These are phyloP conservation scores for Fusarium acutatum DNA, from an alignment of 2,329 filamentous ascomycete genomes.

Conservation along the genomic window DNA sequence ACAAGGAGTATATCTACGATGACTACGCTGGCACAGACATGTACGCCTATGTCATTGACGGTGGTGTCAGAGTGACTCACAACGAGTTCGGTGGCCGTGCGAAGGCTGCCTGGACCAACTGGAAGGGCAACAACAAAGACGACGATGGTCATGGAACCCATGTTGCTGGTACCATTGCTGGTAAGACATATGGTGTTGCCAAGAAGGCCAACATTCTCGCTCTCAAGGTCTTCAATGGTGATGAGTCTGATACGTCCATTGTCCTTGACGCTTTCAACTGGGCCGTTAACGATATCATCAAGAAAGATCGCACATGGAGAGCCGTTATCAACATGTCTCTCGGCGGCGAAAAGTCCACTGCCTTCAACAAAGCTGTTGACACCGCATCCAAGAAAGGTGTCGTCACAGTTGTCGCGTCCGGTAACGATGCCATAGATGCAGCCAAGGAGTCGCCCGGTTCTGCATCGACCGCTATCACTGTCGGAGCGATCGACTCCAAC, in stretches of 20 bases:
- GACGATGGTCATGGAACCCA: conserved; percentile 29
- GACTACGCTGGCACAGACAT: conserved; percentile 9
- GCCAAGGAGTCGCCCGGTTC: conserved; percentile 34
- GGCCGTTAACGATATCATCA: conserved; percentile 47
- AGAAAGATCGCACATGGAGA: conserved; percentile 37
- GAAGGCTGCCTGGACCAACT: conserved; percentile 11
- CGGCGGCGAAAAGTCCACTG: conserved; percentile 18
- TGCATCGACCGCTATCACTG: conserved; percentile 37
- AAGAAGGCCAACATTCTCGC: conserved; percentile 53
- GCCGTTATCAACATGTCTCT: conserved; percentile 59
- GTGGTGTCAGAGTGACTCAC: conserved; percentile 6
- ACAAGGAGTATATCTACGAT: conserved; percentile 21
- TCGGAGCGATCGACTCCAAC: conserved; percentile 43
- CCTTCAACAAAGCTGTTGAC: conserved; percentile 30
- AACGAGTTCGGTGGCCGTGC: conserved; percentile 23
- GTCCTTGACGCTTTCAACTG: conserved; percentile 47
- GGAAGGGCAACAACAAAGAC: not conserved
- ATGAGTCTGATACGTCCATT: conserved; percentile 25
- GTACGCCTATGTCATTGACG: conserved; percentile 29
- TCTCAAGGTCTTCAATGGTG: conserved; percentile 52
- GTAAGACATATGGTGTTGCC: conserved; percentile 44
- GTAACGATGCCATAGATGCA: conserved; percentile 32
- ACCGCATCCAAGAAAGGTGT: conserved; percentile 35
- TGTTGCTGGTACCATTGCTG: conserved; percentile 26
- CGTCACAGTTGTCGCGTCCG: conserved; percentile 51